Conservation (phyloP, 495 filamentous ascomycete species). For the Podospora anserina region DNA sequence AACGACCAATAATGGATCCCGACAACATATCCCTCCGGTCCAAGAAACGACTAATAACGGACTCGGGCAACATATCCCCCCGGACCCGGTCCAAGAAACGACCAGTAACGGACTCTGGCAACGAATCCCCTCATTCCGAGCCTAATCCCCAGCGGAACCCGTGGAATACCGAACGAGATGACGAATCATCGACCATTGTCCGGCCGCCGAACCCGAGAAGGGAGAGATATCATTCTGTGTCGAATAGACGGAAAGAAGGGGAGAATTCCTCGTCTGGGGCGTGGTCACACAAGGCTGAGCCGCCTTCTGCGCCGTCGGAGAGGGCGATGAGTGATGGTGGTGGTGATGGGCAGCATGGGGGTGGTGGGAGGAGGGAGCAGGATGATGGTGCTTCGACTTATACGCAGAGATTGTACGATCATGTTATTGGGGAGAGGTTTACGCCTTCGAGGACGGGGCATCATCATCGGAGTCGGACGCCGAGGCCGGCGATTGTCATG, state of each 20-base stretch:
- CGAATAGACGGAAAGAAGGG: not conserved
- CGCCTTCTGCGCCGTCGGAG: not conserved
- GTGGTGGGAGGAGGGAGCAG: not conserved
- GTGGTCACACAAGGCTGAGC: constrained; percentile 9
- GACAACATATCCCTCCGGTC: constrained; percentile 1
- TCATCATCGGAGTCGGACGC: not conserved
- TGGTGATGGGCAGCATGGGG: not conserved
- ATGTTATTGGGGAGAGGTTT: not conserved
- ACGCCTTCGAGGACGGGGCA: not conserved
- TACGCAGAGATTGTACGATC: not conserved
- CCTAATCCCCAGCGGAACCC: not conserved
- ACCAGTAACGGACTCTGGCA: not conserved
- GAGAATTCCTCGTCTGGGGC: constrained; percentile 2
- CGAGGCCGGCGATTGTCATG: not conserved
- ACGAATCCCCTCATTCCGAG: not conserved
- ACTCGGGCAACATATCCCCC: not conserved
- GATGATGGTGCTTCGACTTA: not conserved
- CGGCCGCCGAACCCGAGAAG: not conserved
- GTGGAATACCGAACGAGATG: not conserved
- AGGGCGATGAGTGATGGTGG: not conserved
- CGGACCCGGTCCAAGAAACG: too few species aligned
- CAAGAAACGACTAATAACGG: not conserved
- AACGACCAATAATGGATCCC: not conserved
- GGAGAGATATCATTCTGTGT: not conserved
- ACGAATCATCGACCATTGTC: not conserved